phyloP scores from a whole-genome alignment of 106 monocot genomes.

The Gastrodia elata region DNA sequence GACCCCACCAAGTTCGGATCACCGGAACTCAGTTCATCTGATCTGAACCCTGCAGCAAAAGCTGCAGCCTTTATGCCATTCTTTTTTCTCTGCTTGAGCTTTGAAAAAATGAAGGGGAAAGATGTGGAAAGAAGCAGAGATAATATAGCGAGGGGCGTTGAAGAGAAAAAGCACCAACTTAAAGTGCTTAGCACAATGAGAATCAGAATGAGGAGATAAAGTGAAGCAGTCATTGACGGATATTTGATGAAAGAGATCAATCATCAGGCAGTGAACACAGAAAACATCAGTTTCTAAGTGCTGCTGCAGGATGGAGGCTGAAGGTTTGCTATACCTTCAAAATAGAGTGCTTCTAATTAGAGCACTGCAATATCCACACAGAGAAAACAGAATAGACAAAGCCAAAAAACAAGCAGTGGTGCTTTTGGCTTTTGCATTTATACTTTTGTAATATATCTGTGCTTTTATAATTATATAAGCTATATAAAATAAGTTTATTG shows the following conservation, averaged over 20 bases:
- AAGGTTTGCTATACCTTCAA: too few species aligned
- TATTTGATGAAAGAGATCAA: slow-evolving; percentile 15
- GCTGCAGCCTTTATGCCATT: not conserved
- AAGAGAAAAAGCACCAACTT: slow-evolving; percentile 6
- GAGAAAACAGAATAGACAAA: too few species aligned
- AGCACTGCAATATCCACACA: too few species aligned
- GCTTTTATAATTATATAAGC: too few species aligned
- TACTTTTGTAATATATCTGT: too few species aligned
- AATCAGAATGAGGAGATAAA: slow-evolving; percentile 14
- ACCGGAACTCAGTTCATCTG: not conserved
- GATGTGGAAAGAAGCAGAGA: slow-evolving; percentile 20
- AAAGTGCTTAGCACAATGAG: slow-evolving; percentile 11
- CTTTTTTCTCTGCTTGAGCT: slow-evolving; percentile 6
- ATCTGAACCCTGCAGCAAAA: not conserved
- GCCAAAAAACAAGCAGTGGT: too few species aligned
- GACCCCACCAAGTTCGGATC: slow-evolving; percentile 11
- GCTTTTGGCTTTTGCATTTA: too few species aligned
- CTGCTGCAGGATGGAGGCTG: too few species aligned
- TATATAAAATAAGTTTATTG: too few species aligned
- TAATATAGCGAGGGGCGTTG: slow-evolving; percentile 25
- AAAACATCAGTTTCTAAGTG: too few species aligned
- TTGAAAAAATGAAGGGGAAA: slow-evolving; percentile 24
- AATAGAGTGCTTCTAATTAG: too few species aligned
- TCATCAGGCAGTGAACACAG: not conserved
- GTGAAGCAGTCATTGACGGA: slow-evolving; percentile 13